Conservation (phyloP, 805 yeast genomes). For the Yamadazyma insecticola region DNA sequence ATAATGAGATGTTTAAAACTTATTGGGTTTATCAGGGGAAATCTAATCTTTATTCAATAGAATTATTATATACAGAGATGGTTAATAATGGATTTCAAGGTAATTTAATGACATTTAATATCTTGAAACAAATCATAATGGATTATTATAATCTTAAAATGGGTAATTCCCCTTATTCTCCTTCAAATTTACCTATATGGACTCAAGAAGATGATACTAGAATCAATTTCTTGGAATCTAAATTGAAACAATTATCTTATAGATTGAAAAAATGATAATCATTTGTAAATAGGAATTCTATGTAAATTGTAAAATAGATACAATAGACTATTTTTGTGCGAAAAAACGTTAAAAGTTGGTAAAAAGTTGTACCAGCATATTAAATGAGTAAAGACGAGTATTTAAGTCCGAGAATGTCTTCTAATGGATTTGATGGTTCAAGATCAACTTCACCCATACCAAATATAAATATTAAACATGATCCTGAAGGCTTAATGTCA, state of each 20-base stretch:
- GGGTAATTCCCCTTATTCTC: constrained; percentile 16
- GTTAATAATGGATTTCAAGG: constrained; percentile 37
- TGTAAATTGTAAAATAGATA: too few relatives aligned
- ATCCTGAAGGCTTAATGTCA: constrained; percentile 8
- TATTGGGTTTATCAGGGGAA: constrained; percentile 38
- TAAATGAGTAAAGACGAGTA: constrained; percentile 6
- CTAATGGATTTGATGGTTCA: constrained; percentile 1
- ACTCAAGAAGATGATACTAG: constrained; percentile 31
- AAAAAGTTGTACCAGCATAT: background rate
- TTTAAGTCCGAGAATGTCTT: constrained; percentile 3
- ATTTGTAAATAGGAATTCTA: too few relatives aligned
- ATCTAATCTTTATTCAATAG: constrained; percentile 29
- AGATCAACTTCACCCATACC: constrained; percentile 15
- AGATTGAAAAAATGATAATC: too few relatives aligned
- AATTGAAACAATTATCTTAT: too few relatives aligned
- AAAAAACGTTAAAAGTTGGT: too few relatives aligned
- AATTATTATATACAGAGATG: constrained; percentile 34
- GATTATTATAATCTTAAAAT: constrained; percentile 31
- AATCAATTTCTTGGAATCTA: constrained; percentile 10
- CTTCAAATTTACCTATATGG: constrained; percentile 30
- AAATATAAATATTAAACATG: constrained; percentile 24
- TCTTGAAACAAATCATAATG: constrained; percentile 28
- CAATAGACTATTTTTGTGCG: too few relatives aligned
- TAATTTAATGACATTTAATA: constrained; percentile 29
- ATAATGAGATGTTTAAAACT: constrained; percentile 32